Evolutionary conservation across 805 yeast genomes (phyloP), one percentile per base, ranked within the genome.

Genomic region (Kazachstania viticola): DNA sequence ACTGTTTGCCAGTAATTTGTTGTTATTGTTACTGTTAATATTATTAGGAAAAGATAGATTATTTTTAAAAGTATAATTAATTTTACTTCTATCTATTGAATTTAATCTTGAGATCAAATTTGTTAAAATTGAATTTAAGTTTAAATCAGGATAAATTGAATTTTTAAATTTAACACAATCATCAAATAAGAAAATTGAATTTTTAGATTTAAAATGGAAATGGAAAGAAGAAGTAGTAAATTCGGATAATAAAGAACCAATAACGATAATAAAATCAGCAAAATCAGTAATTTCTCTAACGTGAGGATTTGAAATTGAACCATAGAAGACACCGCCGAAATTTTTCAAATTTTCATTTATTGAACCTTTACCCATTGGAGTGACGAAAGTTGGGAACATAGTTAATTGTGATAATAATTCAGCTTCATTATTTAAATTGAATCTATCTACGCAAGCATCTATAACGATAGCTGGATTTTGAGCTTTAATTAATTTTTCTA

Each of bases 361-460:
- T 5, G 71, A 63, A 30, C 82, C 76, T 56, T 81, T 81, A 52
- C 88, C 93, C 87, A 80, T 79, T 37, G 93, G 91, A 14, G 93
- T 81, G 28, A 76, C 75, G 52, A 71, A 80, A 19, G 75, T 74
- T 12, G 87, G 85, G 69, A 73, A 79, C 48, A 75, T 69, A 13
- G 88, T 78, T 32, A 59, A 53, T 24, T 67, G 64, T 28, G 74
- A 73, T 45, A 80, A 65, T 37, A 61, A 54, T 31, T 57, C 59
- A 28, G 77, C 75, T 53, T 75, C 79, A 5, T 51, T 48, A 39
- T 64, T 63, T 34, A 74, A 73, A 40, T 62, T 61, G 54, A 79
- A 87, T 56, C 91, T 68, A 14, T 74, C 58, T 26, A 82, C 82
- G 65, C 93, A 79, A 16, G 91, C 91, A 59, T 80, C 93, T 17